Base-by-base conservation (phyloP, 108 stramenopile genomes). In the Nitzschia sp. region DNA sequence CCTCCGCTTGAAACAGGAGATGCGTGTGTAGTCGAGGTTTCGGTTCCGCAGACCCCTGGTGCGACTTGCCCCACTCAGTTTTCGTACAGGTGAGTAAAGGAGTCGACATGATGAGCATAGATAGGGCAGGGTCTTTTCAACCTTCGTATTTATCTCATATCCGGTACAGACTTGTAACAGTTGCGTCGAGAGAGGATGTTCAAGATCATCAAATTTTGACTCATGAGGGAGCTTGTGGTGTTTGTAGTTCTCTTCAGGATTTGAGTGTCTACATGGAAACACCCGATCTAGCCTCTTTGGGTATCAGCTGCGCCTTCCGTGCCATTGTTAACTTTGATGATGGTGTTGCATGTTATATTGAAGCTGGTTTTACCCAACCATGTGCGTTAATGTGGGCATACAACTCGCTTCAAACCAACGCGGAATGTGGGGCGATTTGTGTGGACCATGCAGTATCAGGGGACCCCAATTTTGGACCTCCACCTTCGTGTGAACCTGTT, bases 381-480 rank as follows among this genome's bases (percentile, higher is more conserved):
- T 81, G 80, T 52, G 75, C 80, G 19, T 45, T 34, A 6, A 76
- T 81, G 16, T 77, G 75, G 71, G 44, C 58, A 1, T 60, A 77
- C 45, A 76, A 71, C 13, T 29, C 58, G 19, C 33, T 34, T 33
- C 61, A 81, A 33, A 29, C 38, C 16, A 30, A 41, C 1, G 25
- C 16, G 30, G 46, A 61, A 13, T 70, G 69, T 33, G n/a, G n/a
- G n/a, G 52, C 58, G n/a, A 31, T 41, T 21, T 70, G 69, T 32
- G 38, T 70, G n/a, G 35, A 52, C 30, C 19, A 65, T 28, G 23
- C 25, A 9, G 50, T 23, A 26, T 16, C 30, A 25, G 33, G 48
- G 34, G 25, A 53, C 2, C 68, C 73, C 29, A 68, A 63, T 56
- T 83, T 72, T 56, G 78, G 72, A 15, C 80, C 71, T 36, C 30